Evolutionary conservation across 2,329 filamentous ascomycete species (phyloP).

Genomic region (Penicillium corylophilum): DNA sequence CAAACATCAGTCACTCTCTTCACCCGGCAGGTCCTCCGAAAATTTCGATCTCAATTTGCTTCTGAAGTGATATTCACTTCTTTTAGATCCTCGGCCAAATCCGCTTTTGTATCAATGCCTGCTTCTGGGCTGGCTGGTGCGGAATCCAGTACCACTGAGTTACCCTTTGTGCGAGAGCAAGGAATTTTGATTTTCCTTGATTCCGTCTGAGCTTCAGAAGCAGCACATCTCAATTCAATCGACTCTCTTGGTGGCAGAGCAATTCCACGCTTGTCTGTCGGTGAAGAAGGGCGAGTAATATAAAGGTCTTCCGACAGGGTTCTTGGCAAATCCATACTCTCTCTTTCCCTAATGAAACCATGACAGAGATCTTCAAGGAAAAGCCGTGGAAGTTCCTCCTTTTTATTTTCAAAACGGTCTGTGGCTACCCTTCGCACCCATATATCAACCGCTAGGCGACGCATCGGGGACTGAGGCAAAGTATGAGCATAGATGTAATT

Average conservation of each 20-base stretch:
- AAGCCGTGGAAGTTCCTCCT: neutral
- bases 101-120: neutral
- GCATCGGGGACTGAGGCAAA: neutral
- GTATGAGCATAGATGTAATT: constrained; percentile 1
- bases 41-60: too few relatives aligned
- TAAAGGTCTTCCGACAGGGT: neutral
- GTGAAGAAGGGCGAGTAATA: neutral
- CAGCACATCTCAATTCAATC: neutral
- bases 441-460: neutral
- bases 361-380: constrained; percentile 5
- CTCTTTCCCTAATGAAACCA: neutral
- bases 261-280: neutral
- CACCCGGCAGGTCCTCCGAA: too few relatives aligned
- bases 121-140: neutral
- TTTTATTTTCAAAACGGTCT: neutral
- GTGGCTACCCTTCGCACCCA: neutral
- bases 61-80: too few relatives aligned
- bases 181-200: constrained; percentile 1
- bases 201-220: neutral
- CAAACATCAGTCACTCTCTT: too few relatives aligned
- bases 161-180: neutral
- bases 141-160: neutral
- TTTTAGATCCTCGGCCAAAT: neutral
- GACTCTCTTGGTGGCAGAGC: neutral
- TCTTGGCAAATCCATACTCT: neutral